A percentile compares a stretch with the other conserved stretches of the same genome.
Conservation (phyloP, 805 yeast genomes). For the Candida dajiaensis region DNA sequence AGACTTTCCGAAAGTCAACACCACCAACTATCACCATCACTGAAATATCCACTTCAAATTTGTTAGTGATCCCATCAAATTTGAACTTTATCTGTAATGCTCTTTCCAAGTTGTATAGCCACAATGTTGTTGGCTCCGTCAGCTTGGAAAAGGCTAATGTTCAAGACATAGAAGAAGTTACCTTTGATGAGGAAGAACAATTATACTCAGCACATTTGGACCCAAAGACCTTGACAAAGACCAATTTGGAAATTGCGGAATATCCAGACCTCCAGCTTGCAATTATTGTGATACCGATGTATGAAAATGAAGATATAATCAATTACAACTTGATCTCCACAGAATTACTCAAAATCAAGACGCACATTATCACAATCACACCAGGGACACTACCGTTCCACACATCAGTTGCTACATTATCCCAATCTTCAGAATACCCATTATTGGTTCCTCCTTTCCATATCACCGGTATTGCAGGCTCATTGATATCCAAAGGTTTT, state of each 20-base stretch:
- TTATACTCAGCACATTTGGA: conserved; percentile 30
- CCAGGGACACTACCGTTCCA: conserved; percentile 31
- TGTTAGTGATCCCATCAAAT: neutral
- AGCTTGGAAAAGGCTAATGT: neutral
- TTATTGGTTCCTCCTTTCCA: conserved; percentile 53
- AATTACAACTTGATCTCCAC: conserved; percentile 26
- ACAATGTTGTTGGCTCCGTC: neutral
- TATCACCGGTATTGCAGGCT: conserved; percentile 53
- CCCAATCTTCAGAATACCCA: conserved; percentile 6
- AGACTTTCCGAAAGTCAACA: conserved; percentile 20
- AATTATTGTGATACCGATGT: conserved; percentile 7
- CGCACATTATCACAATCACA: conserved; percentile 15
- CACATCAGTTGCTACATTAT: conserved; percentile 16
- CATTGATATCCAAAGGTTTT: conserved; percentile 27
- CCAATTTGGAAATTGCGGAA: conserved; percentile 13
- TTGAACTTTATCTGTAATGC: neutral
- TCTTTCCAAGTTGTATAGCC: neutral
- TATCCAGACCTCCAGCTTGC: conserved; percentile 12
- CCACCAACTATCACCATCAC: conserved; percentile 8
- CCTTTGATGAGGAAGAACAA: conserved; percentile 33
- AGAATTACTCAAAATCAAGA: conserved; percentile 12
- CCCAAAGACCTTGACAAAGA: neutral
- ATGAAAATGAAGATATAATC: conserved; percentile 28
- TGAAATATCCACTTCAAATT: neutral
- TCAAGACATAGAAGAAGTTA: conserved; percentile 6